These are phyloP conservation scores for Saposhnikovia divaricata DNA, from an alignment of 129 eudicot species.

Conservation along the genomic window DNA sequence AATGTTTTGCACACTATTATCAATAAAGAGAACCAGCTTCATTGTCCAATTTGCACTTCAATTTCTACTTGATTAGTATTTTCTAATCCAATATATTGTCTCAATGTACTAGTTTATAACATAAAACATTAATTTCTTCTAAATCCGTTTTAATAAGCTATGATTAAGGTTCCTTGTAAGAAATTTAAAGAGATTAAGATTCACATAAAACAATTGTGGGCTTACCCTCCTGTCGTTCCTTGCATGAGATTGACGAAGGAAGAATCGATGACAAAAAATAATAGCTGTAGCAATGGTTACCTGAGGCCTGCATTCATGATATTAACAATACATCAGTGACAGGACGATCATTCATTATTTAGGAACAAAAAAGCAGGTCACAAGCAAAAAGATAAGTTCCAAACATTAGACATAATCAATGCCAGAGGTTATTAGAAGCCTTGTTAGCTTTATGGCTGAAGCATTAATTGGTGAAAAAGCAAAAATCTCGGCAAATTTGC, in stretches of 20 bases:
- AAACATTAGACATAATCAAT: background rate
- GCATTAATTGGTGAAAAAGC: background rate
- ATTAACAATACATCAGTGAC: background rate
- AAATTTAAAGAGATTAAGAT: background rate
- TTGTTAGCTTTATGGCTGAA: background rate
- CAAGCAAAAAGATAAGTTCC: background rate
- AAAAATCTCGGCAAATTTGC: background rate
- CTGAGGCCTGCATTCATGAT: constrained; percentile 35
- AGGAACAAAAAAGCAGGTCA: background rate
- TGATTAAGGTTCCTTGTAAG: background rate
- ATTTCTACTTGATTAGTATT: background rate
- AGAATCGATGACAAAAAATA: constrained; percentile 45
- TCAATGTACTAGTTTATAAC: background rate
- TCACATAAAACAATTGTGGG: background rate
- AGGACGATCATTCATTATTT: background rate
- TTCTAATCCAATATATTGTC: background rate
- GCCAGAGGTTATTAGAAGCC: background rate
- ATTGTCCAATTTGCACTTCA: background rate
- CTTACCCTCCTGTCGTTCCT: constrained; percentile 50
- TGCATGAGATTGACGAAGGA: constrained; percentile 44
- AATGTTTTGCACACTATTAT: background rate
- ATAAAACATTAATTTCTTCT: background rate
- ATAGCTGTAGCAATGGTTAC: constrained; percentile 52
- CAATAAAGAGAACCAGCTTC: background rate
- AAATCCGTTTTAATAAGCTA: background rate